Percentiles rank a stretch among this genome's conserved stretches.
Conservation (phyloP, 2,329 filamentous ascomycete species). For the Colletotrichum abscissum region DNA sequence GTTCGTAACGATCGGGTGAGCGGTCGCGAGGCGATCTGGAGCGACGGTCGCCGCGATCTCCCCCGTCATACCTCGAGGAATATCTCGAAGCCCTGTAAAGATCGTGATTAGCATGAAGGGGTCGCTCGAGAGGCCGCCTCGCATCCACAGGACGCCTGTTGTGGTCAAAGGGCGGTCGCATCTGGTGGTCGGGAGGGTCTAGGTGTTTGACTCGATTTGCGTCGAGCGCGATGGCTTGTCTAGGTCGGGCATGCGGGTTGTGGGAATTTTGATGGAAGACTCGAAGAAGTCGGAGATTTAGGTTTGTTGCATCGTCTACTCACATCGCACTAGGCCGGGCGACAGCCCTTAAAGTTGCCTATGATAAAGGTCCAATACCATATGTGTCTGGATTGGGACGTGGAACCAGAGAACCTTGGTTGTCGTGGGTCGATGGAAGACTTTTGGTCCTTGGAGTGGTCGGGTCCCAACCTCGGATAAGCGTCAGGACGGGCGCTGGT, state of each 20-base stretch:
- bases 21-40: constrained; percentile 76
- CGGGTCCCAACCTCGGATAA: constrained; percentile 35
- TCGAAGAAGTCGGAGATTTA: background rate
- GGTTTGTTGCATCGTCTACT: constrained; percentile 27
- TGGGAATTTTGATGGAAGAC: constrained; percentile 1
- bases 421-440: constrained; percentile 34
- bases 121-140: constrained; percentile 28
- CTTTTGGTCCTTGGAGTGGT: constrained; percentile 28
- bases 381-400: constrained; percentile 35
- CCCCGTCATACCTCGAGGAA: constrained; percentile 69
- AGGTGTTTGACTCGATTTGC: background rate
- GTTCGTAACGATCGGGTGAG: constrained; percentile 74
- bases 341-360: constrained; percentile 35
- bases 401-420: constrained; percentile 34
- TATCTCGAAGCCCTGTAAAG: constrained; percentile 63
- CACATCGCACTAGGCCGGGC: constrained; percentile 38
- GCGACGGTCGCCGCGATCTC: constrained; percentile 67
- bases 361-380: constrained; percentile 34
- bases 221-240: constrained; percentile 1
- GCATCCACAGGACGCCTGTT: constrained; percentile 26
- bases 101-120: constrained; percentile 32
- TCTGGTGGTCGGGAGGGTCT: constrained; percentile 8
- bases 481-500: constrained; percentile 22
- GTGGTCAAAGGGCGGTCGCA: constrained; percentile 30
- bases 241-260: constrained; percentile 5